Conservation (phyloP, 495 filamentous ascomycete genomes). For the Penicillium malachiteum region DNA sequence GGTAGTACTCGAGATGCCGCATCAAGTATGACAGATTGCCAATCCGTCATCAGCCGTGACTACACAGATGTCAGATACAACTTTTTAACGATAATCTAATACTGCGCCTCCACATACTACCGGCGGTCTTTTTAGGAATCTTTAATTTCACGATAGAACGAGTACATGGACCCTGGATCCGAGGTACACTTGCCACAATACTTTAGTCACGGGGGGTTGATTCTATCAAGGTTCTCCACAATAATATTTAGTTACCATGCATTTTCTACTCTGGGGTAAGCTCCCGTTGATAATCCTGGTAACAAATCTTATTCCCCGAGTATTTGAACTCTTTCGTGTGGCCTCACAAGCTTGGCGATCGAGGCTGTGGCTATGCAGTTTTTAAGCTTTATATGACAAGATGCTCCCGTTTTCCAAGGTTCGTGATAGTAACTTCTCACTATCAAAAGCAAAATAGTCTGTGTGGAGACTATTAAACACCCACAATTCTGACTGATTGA, state of each 20-base stretch:
- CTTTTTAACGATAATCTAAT: background rate
- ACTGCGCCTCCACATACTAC: background rate
- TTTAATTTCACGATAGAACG: background rate
- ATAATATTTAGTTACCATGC: background rate
- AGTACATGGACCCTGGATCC: background rate
- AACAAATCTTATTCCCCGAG: background rate
- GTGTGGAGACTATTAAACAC: too few relatives aligned
- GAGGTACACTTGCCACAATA: background rate
- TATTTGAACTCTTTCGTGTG: background rate
- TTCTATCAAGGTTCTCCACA: too few relatives aligned
- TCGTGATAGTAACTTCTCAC: too few relatives aligned
- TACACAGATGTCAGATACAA: background rate
- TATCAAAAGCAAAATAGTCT: too few relatives aligned
- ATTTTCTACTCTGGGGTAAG: background rate
- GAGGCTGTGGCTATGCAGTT: background rate
- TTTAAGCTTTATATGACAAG: background rate
- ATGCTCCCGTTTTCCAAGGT: background rate
- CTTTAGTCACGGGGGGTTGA: background rate
- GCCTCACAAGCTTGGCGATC: too few relatives aligned
- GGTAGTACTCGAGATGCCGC: slow-evolving; percentile 3
- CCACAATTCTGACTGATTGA: too few relatives aligned
- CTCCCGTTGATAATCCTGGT: background rate
- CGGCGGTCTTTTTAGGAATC: background rate
- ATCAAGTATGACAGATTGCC: slow-evolving; percentile 1
- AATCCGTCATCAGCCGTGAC: background rate